Base-by-base conservation (phyloP, 768 basidiomycete species). In the Lanmaoa pseudosensibilis region DNA sequence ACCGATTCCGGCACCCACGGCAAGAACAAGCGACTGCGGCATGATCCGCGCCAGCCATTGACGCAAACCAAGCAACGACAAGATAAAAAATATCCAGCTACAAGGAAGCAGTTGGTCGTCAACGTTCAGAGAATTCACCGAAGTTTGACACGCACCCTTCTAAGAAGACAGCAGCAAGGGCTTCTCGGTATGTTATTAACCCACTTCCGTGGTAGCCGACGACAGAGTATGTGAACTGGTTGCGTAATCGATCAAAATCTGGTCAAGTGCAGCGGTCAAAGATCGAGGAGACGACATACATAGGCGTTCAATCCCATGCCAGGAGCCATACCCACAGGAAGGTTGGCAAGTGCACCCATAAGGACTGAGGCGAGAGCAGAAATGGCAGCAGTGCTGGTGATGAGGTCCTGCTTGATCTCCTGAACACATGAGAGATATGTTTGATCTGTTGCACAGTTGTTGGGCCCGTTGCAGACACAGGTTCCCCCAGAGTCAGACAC, bases 31-130 rank as follows among this genome's bases (percentile, higher is more conserved):
- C 4, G 92, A 93, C 60, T 90, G 88, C 1, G 92, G 92, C 84
- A 94, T 93, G 54, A 92, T 82, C 16, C 92, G 83, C 15, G 87
- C 90, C 5, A 94, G 80, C 92, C 91, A 94, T 75, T 93, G 91
- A 47, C 92, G 90, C 50, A 94, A 78, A 57, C 92, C 92, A 32
- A 94, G 75, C 21, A 94, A 69, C 0, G 91, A 92, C 15, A 94
- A 75, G 65, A 87, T 60, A 59, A 93, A 80, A 77, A 94, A 94
- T 12, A 94, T 71, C 88, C 91, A 90, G 30, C 90, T 90, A 49
- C 1, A 7, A 19, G 27, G 19, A 38, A 52, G 38, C 30, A 18
- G 33, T 53, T 23, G 27, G 48, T 52, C 33, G 40, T 50, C 43
- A 38, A n/a, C 30, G 19, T n/a, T 12, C 25, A 23, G 4, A 51